Evolutionary conservation across 441 rosid genomes (phyloP).

Genomic region (Pelargonium australe): DNA sequence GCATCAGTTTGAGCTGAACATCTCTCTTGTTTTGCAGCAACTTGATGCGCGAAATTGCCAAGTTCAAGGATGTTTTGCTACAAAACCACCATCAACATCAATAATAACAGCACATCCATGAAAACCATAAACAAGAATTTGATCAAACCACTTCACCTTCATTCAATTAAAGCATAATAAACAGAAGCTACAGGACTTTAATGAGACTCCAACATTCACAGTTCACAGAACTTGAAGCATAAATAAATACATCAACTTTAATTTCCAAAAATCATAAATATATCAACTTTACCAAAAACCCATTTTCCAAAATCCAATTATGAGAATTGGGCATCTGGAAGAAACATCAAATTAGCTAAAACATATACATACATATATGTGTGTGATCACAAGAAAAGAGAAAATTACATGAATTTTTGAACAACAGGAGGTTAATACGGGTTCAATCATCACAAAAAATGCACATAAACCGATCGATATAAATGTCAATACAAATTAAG

Average conservation of each 20-base stretch:
- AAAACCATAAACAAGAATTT: not conserved
- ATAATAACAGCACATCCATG: not conserved
- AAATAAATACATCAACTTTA: not conserved
- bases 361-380: not conserved
- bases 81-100: constrained; percentile 19
- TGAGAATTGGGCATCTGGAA: not conserved
- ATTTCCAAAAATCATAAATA: constrained; percentile 1
- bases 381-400: too few relatives aligned
- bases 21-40: constrained; percentile 88
- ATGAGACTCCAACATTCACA: too few relatives aligned
- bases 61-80: constrained; percentile 78
- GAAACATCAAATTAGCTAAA: not conserved
- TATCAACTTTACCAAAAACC: constrained; percentile 8
- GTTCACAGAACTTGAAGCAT: too few relatives aligned
- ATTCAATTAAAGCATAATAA: constrained; percentile 4
- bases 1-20: constrained; percentile 81
- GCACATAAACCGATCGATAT: not conserved
- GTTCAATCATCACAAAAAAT: not conserved
- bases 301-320: constrained; percentile 15
- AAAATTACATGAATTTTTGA: not conserved
- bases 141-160: not conserved
- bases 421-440: not conserved
- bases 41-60: constrained; percentile 75
- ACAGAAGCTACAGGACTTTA: too few relatives aligned
- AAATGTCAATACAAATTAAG: not conserved